These are phyloP conservation scores for Coriolopsis trogii DNA, from an alignment of 1,284 basidiomycete species.

Conservation along the genomic window DNA sequence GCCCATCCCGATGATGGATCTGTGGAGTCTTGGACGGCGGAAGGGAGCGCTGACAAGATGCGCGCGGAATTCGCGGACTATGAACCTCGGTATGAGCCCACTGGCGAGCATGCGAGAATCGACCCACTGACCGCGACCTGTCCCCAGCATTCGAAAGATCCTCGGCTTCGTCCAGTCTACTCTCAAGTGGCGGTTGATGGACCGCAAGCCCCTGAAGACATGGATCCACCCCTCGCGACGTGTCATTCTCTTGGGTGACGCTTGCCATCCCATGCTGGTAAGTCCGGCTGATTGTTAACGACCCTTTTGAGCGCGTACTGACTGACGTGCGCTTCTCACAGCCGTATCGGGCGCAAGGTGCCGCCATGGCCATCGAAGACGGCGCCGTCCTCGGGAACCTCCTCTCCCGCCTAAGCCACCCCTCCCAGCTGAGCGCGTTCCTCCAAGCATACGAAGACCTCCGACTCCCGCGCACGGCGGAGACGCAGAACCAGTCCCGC, in stretches of 20 bases:
- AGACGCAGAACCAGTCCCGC: slow-evolving; percentile 49
- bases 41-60: slow-evolving; percentile 49
- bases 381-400: slow-evolving; percentile 63
- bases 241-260: slow-evolving; percentile 45
- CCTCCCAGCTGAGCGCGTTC: slow-evolving; percentile 45
- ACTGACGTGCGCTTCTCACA: slow-evolving; percentile 26
- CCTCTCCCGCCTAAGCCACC: slow-evolving; percentile 49
- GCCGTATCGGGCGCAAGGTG: slow-evolving; percentile 72
- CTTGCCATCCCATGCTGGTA: slow-evolving; percentile 65
- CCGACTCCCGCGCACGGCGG: slow-evolving; percentile 47
- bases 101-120: background rate
- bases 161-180: slow-evolving; percentile 43
- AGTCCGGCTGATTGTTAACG: too few relatives aligned
- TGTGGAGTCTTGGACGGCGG: slow-evolving; percentile 50
- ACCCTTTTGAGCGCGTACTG: background rate
- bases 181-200: slow-evolving; percentile 49
- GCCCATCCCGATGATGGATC: slow-evolving; percentile 48
- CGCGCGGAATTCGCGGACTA: slow-evolving; percentile 46
- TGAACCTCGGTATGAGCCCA: slow-evolving; percentile 46
- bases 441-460: slow-evolving; percentile 57
- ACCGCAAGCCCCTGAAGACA: slow-evolving; percentile 42
- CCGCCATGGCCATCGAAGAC: slow-evolving; percentile 72
- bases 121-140: too few relatives aligned
- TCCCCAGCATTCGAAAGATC: slow-evolving; percentile 42
- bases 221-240: slow-evolving; percentile 45